These are phyloP conservation scores for Chrysosporium queenslandicum DNA, from an alignment of 2,329 filamentous ascomycete genomes.

Conservation along the genomic window DNA sequence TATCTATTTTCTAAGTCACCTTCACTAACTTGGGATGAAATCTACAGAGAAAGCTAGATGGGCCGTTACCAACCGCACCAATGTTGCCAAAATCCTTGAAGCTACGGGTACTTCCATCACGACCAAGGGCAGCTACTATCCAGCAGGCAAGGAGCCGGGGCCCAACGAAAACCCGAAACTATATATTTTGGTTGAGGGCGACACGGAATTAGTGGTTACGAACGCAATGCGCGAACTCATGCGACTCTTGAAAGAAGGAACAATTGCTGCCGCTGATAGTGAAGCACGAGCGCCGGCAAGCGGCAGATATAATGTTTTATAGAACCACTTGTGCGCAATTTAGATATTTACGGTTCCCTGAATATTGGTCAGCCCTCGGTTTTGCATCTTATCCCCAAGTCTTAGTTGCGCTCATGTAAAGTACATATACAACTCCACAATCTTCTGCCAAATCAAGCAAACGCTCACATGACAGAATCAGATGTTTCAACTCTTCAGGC, in stretches of 20 bases:
- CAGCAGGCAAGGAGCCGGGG: constrained; percentile 67
- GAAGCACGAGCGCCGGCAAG: constrained; percentile 67
- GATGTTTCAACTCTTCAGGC: too few relatives aligned
- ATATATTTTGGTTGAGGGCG: constrained; percentile 94
- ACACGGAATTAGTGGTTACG: constrained; percentile 85
- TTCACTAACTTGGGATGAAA: constrained; percentile 11
- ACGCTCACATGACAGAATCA: too few relatives aligned
- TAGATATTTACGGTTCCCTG: neutral
- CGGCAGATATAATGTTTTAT: constrained; percentile 80
- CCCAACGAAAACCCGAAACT: constrained; percentile 76
- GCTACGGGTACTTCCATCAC: constrained; percentile 92
- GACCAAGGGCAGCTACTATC: constrained; percentile 88
- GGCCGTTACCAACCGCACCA: constrained; percentile 97
- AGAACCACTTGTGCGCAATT: constrained; percentile 8
- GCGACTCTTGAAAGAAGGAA: constrained; percentile 78
- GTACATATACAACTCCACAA: too few relatives aligned
- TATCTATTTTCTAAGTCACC: constrained; percentile 3
- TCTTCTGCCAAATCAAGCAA: too few relatives aligned
- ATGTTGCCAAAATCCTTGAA: constrained; percentile 96
- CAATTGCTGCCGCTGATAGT: constrained; percentile 78
- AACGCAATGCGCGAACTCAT: constrained; percentile 86
- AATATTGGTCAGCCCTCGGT: neutral
- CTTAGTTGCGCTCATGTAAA: too few relatives aligned
- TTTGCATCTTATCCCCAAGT: too few relatives aligned
- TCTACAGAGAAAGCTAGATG: constrained; percentile 75